A percentile compares a stretch with the other conserved stretches of the same genome.
phyloP scores from a whole-genome alignment of 2,329 filamentous ascomycete genomes.

The Epichloe gansuensis region DNA sequence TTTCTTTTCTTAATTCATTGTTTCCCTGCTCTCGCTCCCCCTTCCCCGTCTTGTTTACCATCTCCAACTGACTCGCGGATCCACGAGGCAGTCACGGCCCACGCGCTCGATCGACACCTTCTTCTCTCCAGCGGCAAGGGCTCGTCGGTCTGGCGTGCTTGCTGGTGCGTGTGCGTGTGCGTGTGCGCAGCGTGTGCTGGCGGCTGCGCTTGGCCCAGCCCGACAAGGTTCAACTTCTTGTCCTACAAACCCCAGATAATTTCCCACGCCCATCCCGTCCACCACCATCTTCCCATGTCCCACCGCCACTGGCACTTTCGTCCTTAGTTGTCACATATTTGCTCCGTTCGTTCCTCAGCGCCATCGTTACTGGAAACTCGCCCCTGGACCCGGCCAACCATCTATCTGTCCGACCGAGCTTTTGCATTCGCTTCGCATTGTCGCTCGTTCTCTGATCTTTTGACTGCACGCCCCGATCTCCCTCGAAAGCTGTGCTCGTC shows the following conservation, averaged over 20 bases:
- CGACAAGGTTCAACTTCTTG: constrained; percentile 9
- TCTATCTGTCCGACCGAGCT: constrained; percentile 1
- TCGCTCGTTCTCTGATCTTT: constrained; percentile 3
- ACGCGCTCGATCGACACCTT: constrained; percentile 2
- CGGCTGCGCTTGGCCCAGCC: constrained; percentile 10
- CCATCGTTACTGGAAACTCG: constrained; percentile 6
- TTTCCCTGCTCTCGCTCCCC: not conserved
- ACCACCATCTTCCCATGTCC: constrained; percentile 18
- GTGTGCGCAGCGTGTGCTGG: constrained; percentile 5
- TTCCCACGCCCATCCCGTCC: constrained; percentile 12
- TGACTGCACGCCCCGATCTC: constrained; percentile 5
- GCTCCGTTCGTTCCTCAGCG: constrained; percentile 7
- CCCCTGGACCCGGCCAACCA: constrained; percentile 9
- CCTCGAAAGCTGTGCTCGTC: constrained; percentile 9
- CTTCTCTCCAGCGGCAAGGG: not conserved
- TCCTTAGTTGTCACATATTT: constrained; percentile 7
- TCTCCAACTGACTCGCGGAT: constrained; percentile 3
- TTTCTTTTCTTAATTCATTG: not conserved
- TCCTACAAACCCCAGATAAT: constrained; percentile 16
- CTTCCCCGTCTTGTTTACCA: constrained; percentile 1
- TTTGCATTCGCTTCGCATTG: constrained; percentile 6
- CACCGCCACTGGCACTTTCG: constrained; percentile 9
- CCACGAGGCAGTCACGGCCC: constrained; percentile 7
- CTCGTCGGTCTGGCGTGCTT: not conserved
- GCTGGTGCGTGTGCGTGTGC: not conserved